These are phyloP conservation scores for Xylaria nigripes DNA, from an alignment of 495 filamentous ascomycete species.

Conservation along the genomic window DNA sequence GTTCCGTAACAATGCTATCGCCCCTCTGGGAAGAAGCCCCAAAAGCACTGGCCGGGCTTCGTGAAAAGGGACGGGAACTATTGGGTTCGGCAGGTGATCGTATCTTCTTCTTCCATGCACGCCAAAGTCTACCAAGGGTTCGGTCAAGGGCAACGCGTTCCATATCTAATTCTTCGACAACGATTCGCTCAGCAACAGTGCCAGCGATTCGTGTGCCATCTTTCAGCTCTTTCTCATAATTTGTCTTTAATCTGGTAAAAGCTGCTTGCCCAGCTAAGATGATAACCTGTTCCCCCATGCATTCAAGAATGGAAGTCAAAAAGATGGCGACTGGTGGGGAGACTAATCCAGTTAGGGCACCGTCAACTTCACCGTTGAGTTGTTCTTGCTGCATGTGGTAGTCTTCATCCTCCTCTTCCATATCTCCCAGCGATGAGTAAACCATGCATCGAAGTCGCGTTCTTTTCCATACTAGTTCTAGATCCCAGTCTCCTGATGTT, in stretches of 20 bases:
- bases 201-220: slow-evolving; percentile 33
- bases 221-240: slow-evolving; percentile 43
- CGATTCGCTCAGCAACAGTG: slow-evolving; percentile 50
- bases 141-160: slow-evolving; percentile 86
- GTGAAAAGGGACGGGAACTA: slow-evolving; percentile 32
- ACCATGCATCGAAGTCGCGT: slow-evolving; percentile 94
- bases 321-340: slow-evolving; percentile 94
- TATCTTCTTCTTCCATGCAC: slow-evolving; percentile 86
- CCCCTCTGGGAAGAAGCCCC: slow-evolving; percentile 27
- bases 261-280: slow-evolving; percentile 83
- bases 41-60: slow-evolving; percentile 25
- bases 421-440: slow-evolving; percentile 89
- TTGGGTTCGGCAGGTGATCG: slow-evolving; percentile 40
- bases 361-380: slow-evolving; percentile 46
- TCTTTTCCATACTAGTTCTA: slow-evolving; percentile 83
- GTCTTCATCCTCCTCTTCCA: slow-evolving; percentile 97
- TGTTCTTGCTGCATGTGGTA: slow-evolving; percentile 67
- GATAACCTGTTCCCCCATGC: slow-evolving; percentile 84
- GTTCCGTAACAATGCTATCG: slow-evolving; percentile 28
- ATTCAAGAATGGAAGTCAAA: slow-evolving; percentile 88
- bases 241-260: slow-evolving; percentile 56
- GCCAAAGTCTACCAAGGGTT: slow-evolving; percentile 83
- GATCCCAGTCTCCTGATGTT: slow-evolving; percentile 61
- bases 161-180: slow-evolving; percentile 86
- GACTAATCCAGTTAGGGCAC: slow-evolving; percentile 56